A percentile compares a stretch with the other conserved stretches of the same genome.
Conservation (phyloP, 2,329 filamentous ascomycete species). For the Trichoderma cornu-damae region DNA sequence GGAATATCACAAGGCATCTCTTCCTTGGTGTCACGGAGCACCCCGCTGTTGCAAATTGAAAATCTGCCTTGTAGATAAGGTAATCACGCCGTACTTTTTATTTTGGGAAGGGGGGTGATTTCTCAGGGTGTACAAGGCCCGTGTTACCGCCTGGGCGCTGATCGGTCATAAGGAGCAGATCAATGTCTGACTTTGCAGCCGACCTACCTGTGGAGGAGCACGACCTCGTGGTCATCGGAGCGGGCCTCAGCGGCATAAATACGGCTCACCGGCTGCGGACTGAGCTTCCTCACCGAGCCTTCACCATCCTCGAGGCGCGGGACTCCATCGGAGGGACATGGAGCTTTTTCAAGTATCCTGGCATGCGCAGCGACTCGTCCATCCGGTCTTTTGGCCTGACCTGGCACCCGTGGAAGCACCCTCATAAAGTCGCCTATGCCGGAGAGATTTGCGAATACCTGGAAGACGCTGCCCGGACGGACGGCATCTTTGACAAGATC, state of each 20-base stretch:
- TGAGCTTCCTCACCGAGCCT: constrained; percentile 51
- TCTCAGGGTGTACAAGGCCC: no score
- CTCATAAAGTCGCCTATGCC: constrained; percentile 47
- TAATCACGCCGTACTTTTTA: no score
- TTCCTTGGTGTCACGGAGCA: no score
- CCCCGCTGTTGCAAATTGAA: no score
- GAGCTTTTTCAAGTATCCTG: constrained; percentile 72
- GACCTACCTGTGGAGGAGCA: constrained; percentile 17
- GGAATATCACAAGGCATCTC: no score
- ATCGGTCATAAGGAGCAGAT: no score
- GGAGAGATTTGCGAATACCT: constrained; percentile 51
- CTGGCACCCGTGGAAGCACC: constrained; percentile 65
- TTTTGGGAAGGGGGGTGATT: no score
- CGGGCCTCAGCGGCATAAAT: constrained; percentile 72
- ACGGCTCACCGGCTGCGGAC: constrained; percentile 61
- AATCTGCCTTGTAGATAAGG: no score
- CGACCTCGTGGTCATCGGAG: constrained; percentile 63
- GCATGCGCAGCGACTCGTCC: constrained; percentile 62
- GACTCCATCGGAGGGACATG: constrained; percentile 68
- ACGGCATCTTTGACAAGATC: constrained; percentile 52
- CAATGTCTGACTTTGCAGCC: neutral
- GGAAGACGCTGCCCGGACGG: constrained; percentile 43
- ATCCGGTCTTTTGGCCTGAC: constrained; percentile 59
- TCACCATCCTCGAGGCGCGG: constrained; percentile 64
- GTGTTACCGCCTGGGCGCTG: no score